Percentiles rank a stretch among this genome's conserved stretches.
Evolutionary conservation across 331 rosid genomes (phyloP).

Genomic region (Malus hybrid): DNA sequence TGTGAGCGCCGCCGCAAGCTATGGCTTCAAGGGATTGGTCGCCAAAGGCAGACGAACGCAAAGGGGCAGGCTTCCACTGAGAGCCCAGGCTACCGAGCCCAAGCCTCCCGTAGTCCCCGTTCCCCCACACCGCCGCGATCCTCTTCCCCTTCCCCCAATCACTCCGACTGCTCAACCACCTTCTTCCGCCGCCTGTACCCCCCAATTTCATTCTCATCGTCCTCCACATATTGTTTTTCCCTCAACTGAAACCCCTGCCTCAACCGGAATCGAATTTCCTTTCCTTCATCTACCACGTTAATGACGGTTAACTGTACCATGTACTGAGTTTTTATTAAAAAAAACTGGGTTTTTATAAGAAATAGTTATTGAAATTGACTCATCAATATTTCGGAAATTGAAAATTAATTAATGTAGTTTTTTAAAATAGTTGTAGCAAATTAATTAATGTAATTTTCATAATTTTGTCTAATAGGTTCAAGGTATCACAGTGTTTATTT

Average conservation of each 20-base stretch:
- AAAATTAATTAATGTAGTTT: too few species aligned
- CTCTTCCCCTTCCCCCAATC: constrained; percentile 26
- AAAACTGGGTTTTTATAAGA: too few species aligned
- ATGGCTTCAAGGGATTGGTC: constrained; percentile 36
- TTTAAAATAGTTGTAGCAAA: too few species aligned
- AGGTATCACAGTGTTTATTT: too few species aligned
- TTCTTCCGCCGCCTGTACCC: constrained; percentile 16
- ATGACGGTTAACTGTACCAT: too few species aligned
- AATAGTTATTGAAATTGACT: too few species aligned
- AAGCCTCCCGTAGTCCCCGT: constrained; percentile 68
- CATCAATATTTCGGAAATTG: too few species aligned
- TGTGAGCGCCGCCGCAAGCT: constrained; percentile 86
- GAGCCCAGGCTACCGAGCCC: constrained; percentile 59
- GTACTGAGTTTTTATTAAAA: too few species aligned
- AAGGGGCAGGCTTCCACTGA: constrained; percentile 52
- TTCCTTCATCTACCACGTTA: too few species aligned
- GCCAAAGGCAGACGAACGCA: constrained; percentile 31
- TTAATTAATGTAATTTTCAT: too few species aligned
- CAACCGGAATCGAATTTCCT: too few species aligned
- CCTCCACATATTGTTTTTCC: background rate
- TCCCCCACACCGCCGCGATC: constrained; percentile 68
- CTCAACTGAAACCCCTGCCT: background rate
- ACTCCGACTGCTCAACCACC: constrained; percentile 20
- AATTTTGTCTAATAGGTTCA: too few species aligned
- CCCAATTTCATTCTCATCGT: background rate